A percentile compares a stretch with the other conserved stretches of the same genome.
Evolutionary conservation across 805 yeast genomes (phyloP).

Genomic region (Sugiyamaella americana): DNA sequence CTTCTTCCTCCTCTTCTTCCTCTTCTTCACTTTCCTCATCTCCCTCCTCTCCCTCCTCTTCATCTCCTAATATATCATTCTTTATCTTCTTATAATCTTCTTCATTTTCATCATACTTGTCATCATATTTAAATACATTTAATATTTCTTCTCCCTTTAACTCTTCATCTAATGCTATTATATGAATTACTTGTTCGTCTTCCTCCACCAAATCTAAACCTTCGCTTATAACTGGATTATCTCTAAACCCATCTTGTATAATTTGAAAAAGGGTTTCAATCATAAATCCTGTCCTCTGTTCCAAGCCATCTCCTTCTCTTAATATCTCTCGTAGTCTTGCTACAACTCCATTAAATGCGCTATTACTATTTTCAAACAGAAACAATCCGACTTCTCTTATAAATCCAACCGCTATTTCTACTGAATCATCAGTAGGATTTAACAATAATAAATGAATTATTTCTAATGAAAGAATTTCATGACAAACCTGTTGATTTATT

Average conservation of each 20-base stretch:
- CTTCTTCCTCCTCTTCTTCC: conserved; percentile 13
- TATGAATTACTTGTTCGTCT: conserved; percentile 54
- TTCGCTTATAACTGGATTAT: conserved; percentile 36
- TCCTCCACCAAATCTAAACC: conserved; percentile 57
- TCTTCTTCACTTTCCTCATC: conserved; percentile 20
- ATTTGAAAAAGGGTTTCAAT: conserved; percentile 48
- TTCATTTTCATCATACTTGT: conserved; percentile 46
- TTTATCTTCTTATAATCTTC: conserved; percentile 39
- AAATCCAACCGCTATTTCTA: conserved; percentile 49
- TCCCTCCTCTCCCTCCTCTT: conserved; percentile 19
- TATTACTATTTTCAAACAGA: conserved; percentile 39
- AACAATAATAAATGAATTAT: conserved; percentile 43
- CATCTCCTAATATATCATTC: conserved; percentile 43
- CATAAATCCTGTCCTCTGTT: conserved; percentile 38
- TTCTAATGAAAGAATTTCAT: conserved; percentile 50
- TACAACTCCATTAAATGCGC: conserved; percentile 45
- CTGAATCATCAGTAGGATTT: conserved; percentile 47
- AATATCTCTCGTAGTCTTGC: conserved; percentile 57
- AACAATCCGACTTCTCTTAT: conserved; percentile 48
- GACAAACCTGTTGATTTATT: conserved; percentile 55
- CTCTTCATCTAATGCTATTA: conserved; percentile 48
- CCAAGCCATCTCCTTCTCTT: conserved; percentile 47
- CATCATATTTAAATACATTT: conserved; percentile 48
- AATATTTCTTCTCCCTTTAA: conserved; percentile 42
- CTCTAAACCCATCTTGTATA: conserved; percentile 41